A percentile compares a stretch with the other conserved stretches of the same genome.
Evolutionary conservation across 2,329 filamentous ascomycete genomes (phyloP).

Genomic region (Dactylella cylindrospora): DNA sequence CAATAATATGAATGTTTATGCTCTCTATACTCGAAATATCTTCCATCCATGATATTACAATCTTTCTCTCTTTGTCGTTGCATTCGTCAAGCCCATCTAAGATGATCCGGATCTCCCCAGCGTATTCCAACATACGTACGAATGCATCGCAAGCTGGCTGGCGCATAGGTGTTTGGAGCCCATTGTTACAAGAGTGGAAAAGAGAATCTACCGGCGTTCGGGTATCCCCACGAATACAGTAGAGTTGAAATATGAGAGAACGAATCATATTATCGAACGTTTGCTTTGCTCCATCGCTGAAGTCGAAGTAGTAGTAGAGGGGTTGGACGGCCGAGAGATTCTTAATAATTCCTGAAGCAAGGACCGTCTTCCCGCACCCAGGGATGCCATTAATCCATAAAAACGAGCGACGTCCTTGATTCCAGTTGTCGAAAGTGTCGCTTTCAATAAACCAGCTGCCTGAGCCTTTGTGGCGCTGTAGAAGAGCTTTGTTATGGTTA

Average conservation of each 20-base stretch:
- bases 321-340: no score
- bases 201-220: conserved; percentile 47
- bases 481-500: not conserved
- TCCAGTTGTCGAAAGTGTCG: not conserved
- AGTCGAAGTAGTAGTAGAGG: conserved; percentile 54
- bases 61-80: conserved; percentile 4
- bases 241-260: conserved; percentile 53
- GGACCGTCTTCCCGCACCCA: not conserved
- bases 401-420: not conserved
- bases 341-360: conserved; percentile 1
- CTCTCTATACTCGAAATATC: no score
- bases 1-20: not conserved
- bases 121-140: conserved; percentile 47
- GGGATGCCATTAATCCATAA: not conserved
- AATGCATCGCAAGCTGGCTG: conserved; percentile 47
- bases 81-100: conserved; percentile 51
- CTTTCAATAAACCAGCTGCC: not conserved
- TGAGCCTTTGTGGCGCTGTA: not conserved
- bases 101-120: conserved; percentile 47
- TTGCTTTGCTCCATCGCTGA: conserved; percentile 53
- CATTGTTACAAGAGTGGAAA: conserved; percentile 48
- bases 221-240: conserved; percentile 42
- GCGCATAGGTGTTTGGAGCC: no score
- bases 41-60: no score
- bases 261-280: conserved; percentile 50